phyloP scores from a whole-genome alignment of 1,284 basidiomycete genomes.

The Erythrobasidium hasegawianum region DNA sequence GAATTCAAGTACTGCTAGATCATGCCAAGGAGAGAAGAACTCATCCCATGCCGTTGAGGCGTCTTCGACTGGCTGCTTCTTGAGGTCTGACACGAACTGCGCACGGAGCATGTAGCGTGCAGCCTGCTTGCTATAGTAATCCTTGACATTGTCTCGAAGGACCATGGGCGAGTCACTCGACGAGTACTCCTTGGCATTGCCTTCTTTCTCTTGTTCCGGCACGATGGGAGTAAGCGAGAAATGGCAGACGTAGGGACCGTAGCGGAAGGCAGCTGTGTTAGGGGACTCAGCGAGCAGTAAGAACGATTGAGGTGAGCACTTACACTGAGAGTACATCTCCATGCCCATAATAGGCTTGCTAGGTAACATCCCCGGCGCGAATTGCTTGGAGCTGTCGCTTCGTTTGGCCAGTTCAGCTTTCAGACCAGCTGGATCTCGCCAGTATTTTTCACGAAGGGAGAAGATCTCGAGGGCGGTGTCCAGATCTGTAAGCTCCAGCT shows the following conservation, averaged over 20 bases:
- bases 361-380: conserved; percentile 28
- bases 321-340: conserved; percentile 34
- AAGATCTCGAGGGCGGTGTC: conserved; percentile 34
- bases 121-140: conserved; percentile 3
- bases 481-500: conserved; percentile 29
- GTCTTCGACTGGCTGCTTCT: conserved; percentile 31
- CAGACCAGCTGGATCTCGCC: conserved; percentile 13
- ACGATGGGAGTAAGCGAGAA: conserved; percentile 22
- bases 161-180: conserved; percentile 2
- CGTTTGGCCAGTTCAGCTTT: conserved; percentile 24
- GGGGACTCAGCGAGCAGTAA: background rate
- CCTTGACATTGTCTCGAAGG: conserved; percentile 9
- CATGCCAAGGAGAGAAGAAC: conserved; percentile 26
- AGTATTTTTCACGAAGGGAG: conserved; percentile 23
- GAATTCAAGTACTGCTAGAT: conserved; percentile 27
- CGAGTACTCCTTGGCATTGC: conserved; percentile 12
- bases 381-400: conserved; percentile 18
- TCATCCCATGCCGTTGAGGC: conserved; percentile 27
- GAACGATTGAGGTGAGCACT: background rate
- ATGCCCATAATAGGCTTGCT: conserved; percentile 19
- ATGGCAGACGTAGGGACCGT: conserved; percentile 31
- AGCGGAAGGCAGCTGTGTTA: conserved; percentile 25
- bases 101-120: conserved; percentile 25
- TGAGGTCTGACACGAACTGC: conserved; percentile 27
- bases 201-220: conserved; percentile 10